Base-by-base conservation (phyloP, 495 filamentous ascomycete species). In the Podospora fimiseda region DNA sequence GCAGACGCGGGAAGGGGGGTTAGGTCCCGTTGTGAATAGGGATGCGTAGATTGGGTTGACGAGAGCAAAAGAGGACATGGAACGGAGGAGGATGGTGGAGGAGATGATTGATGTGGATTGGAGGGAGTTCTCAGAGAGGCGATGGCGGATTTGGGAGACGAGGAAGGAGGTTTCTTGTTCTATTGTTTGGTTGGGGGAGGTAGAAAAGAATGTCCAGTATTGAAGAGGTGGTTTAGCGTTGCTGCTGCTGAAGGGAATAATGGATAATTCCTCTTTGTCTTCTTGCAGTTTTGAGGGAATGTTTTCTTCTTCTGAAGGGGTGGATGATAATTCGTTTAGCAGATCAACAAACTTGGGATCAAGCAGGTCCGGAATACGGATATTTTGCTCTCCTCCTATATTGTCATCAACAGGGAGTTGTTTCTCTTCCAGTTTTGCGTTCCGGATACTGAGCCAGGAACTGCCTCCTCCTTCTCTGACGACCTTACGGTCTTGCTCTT, bases 1-100 rank as follows among this genome's bases (percentile, higher is more conserved):
- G 14, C 89, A 92, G 19, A 90, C 88, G 52, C 93, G 73, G 0
- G 90, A 82, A 0, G 93, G 89, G 0, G 93, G 93, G 52, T 90
- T 92, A 0, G 90, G 88, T 9, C 9, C 21, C 16, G 79, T 73
- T 16, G 74, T 66, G 65, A 95, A 89, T 22, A 83, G 73, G 1
- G 74, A 66, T 19, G 79, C 79, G 71, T 98, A 98, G 55, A 84
- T 63, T 49, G 67, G 64, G 69, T 97, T 98, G 56, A 95, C 70
- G 9, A 65, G 50, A 0, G 79, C 64, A 64, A 97, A 98, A 64
- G 87, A 82, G 23, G 78, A 59, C 85, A 97, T 96, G 20, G 76
- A 78, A 38, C 85, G 83, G 41, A 98, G 80, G 50, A 93, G 69
- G 39, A 98, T 81, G 9, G 84, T 85, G 18, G 84, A 80, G 57